Evolutionary conservation across 768 basidiomycete species (phyloP), one percentile per base, ranked within the genome.

Genomic region (Xerocomus potaroensis): DNA sequence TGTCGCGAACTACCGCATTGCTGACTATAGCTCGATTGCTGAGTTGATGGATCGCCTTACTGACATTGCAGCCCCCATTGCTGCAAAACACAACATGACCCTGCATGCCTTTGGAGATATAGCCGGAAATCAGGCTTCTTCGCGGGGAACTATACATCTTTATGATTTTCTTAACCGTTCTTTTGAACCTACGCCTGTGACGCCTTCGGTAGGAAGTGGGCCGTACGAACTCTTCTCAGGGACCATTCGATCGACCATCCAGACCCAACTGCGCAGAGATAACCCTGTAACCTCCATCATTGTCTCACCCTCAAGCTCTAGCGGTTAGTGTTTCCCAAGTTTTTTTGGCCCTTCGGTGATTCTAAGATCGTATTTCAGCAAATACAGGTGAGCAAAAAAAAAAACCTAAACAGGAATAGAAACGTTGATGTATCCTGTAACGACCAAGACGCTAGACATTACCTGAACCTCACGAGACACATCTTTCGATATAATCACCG

Each of bases 61-160:
- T 6, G 6, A 23, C 23, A 21, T 37, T 8, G 12, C 21, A 3
- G 21, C 15, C 14, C 12, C 36, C 2, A 21, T 37, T 5, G 36
- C 36, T 11, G 21, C 22, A 6, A 21, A 8, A 23, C 36, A 37
- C 22, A 37, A 77, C 54, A 61, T 74, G 49, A 68, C 68, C 4
- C 59, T 67, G 27, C 64, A 66, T 1, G 69, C 72, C 1, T 74
- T 77, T 55, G 76, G 73, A 16, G 53, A 60, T 31, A 41, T 41
- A 8, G 41, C 70, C 15, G 61, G 52, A 16, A 41, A 37, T 1
- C 39, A 57, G 1, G 61, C 44, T 24, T 49, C 60, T 27, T 56
- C 66, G 14, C 58, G 61, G 38, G 76, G 73, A 21, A 63, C 58
- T 14, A 60, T 75, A 24, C 63, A 59, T 37, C 21, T 37, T 21